These are phyloP conservation scores for Helenozyma rhizophorensis DNA, from an alignment of 805 yeast genomes.

Conservation along the genomic window DNA sequence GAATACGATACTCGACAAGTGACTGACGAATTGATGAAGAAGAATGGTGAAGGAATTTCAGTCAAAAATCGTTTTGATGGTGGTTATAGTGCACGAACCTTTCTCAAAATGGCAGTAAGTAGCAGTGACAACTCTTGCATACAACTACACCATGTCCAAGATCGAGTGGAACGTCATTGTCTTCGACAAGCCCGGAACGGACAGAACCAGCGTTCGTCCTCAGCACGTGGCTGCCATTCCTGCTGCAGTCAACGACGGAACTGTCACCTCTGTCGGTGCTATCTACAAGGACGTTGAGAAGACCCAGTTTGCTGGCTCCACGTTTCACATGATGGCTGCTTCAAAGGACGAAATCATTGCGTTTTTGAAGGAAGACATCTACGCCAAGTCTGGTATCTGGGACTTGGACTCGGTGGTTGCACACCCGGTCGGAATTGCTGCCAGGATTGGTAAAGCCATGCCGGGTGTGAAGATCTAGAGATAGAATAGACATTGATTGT, in stretches of 20 bases:
- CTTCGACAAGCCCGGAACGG: constrained; percentile 63
- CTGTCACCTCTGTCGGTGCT: constrained; percentile 46
- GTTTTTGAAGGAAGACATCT: constrained; percentile 59
- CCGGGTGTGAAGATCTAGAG: constrained; percentile 24
- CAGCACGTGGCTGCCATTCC: constrained; percentile 51
- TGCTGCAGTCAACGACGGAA: constrained; percentile 33
- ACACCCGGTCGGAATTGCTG: constrained; percentile 45
- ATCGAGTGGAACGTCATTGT: constrained; percentile 50
- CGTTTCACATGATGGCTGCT: constrained; percentile 59
- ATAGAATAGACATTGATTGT: too few species aligned
- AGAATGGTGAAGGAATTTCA: too few species aligned
- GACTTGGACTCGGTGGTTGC: constrained; percentile 60
- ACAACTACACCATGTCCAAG: constrained; percentile 18
- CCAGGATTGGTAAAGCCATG: constrained; percentile 31
- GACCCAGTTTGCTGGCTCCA: constrained; percentile 64
- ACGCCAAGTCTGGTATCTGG: constrained; percentile 68
- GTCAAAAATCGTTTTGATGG: too few species aligned
- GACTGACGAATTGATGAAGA: too few species aligned
- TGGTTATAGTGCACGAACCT: too few species aligned
- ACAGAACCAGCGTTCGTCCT: constrained; percentile 49
- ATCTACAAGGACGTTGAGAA: constrained; percentile 43
- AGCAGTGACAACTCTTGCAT: too few species aligned
- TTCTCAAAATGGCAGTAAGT: too few species aligned
- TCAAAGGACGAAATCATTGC: constrained; percentile 62
- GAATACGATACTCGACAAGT: too few species aligned